Evolutionary conservation across 1,139 yeast genomes (phyloP).

Genomic region (Groenewaldozyma auringiensis): DNA sequence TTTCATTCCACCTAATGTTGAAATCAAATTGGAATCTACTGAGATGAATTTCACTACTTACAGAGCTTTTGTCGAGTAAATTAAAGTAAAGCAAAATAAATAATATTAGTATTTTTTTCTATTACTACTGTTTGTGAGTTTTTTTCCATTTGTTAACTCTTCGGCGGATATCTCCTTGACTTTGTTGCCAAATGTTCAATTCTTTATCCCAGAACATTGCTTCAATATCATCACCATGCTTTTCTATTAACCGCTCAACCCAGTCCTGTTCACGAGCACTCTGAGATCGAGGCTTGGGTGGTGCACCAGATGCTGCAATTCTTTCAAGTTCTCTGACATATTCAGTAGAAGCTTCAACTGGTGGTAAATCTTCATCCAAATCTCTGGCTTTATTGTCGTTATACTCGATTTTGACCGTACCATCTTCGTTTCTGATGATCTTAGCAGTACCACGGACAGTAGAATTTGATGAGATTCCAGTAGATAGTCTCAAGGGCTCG

Average conservation of each 20-base stretch:
- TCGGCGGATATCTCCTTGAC: constrained; percentile 73
- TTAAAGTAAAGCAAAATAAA: neutral
- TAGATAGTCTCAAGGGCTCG: constrained; percentile 24
- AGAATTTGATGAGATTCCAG: constrained; percentile 29
- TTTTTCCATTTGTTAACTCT: constrained; percentile 63
- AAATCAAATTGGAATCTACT: constrained; percentile 50
- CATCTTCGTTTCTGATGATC: constrained; percentile 64
- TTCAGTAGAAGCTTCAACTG: constrained; percentile 27
- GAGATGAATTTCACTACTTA: constrained; percentile 61
- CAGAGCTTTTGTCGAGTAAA: constrained; percentile 55
- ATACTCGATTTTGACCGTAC: constrained; percentile 61
- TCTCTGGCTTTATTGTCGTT: constrained; percentile 36
- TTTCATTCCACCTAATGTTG: constrained; percentile 74
- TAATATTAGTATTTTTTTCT: neutral
- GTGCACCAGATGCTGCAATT: constrained; percentile 48
- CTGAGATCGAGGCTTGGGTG: constrained; percentile 49
- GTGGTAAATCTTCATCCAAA: constrained; percentile 21
- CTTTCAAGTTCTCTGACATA: constrained; percentile 66
- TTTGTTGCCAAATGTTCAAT: constrained; percentile 73
- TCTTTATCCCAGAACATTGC: constrained; percentile 91
- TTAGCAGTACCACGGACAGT: constrained; percentile 61
- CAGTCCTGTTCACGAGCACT: constrained; percentile 72
- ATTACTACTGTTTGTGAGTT: constrained; percentile 27
- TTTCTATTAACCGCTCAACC: constrained; percentile 55
- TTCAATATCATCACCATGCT: constrained; percentile 81